Evolutionary conservation across 768 basidiomycete species (phyloP), one percentile per base, ranked within the genome.

Genomic region (Kwoniella sp.): DNA sequence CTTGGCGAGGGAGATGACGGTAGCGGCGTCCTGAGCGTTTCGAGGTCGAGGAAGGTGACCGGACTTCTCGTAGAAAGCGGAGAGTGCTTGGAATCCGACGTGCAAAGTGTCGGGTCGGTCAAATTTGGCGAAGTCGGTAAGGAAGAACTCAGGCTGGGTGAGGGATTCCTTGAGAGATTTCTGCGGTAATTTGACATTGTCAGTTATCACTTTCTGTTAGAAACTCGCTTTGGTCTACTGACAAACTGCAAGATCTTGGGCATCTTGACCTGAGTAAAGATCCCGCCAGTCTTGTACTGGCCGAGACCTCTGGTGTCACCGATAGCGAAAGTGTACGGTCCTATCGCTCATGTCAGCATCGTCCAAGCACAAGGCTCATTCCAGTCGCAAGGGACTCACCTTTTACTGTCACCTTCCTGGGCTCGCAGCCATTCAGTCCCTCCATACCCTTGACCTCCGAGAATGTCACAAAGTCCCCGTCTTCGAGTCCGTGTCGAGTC

Each of bases 241-340:
- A 97, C 95, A 75, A 97, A 99, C 79, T 93, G 87, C 55, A 97
- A 83, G 55, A 93, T 85, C 83, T 95, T 98, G 11, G 96, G 96
- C 93, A 97, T 95, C 83, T 98, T 99, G 69, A 98, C 93, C 81
- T 99, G 96, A 7, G 91, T 93, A 80, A 97, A 99, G 67, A 94
- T 90, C 38, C 96, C 96, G 26, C 95, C 96, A 29, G 86, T 78
- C 71, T 88, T 86, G 82, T 98, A 98, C 51, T 86, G 84, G 28
- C 88, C 84, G 12, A 96, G 78, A 37, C 85, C 85, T 30, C 88
- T 86, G 1, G 94, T 97, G 79, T 96, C 92, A 2, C 96, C 95
- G 63, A 99, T 95, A 30, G 89, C 84, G 82, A 99, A 99, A 0
- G 96, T 97, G 79, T 98, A 99, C 0, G 96, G 96, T 1, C 95